phyloP scores from a whole-genome alignment of 2,329 filamentous ascomycete genomes.

The Diaporthe sp. region DNA sequence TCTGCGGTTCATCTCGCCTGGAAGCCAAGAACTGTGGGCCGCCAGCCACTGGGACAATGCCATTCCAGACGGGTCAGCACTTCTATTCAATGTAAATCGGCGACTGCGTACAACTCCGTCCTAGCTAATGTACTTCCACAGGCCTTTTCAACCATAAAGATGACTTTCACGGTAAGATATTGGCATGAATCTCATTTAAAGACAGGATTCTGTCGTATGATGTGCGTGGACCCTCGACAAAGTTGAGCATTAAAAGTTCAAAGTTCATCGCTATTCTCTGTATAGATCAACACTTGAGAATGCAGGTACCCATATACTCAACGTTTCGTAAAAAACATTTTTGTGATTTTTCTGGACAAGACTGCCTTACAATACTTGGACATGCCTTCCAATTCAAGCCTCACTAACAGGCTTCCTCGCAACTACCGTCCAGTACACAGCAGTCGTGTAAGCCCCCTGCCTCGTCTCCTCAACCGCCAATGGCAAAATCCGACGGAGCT shows the following conservation, averaged over 20 bases:
- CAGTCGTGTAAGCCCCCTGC: slow-evolving; percentile 32
- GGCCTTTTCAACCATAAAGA: no score
- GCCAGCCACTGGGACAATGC: neutral
- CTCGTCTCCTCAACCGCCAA: slow-evolving; percentile 36
- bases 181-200: no score
- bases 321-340: no score
- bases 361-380: no score
- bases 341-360: no score
- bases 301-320: neutral
- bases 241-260: neutral
- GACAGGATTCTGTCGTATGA: neutral
- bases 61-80: fast-evolving
- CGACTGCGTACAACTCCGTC: fast-evolving
- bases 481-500: slow-evolving; percentile 39
- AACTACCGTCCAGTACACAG: slow-evolving; percentile 32
- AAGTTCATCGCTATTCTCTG: neutral
- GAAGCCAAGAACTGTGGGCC: neutral
- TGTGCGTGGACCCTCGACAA: neutral
- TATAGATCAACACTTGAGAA: neutral
- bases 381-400: neutral
- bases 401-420: slow-evolving; percentile 29
- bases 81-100: neutral
- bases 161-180: no score
- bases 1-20: neutral
- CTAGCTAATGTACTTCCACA: fast-evolving